Evolutionary conservation across 2,329 filamentous ascomycete species (phyloP).

Genomic region (Bipolaris sorokiniana): DNA sequence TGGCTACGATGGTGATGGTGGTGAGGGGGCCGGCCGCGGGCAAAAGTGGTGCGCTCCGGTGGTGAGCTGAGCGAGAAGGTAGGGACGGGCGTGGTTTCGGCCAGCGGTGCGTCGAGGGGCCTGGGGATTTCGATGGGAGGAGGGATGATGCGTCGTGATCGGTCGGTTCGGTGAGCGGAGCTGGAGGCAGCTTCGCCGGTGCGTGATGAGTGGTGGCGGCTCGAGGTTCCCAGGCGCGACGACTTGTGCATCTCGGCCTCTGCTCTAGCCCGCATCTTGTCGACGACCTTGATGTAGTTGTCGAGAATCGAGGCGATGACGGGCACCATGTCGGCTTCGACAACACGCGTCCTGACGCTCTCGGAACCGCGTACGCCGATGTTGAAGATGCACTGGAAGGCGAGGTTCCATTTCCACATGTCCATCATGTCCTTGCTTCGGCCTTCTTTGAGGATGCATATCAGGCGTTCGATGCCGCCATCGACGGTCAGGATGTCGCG

Average conservation of each 20-base stretch:
- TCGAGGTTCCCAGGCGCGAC: conserved; percentile 51
- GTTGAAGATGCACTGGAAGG: conserved; percentile 98
- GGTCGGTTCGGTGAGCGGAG: conserved; percentile 51
- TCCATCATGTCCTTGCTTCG: conserved; percentile 99
- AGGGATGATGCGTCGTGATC: conserved; percentile 74
- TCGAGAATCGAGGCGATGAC: conserved; percentile 98
- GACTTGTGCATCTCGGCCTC: conserved; percentile 76
- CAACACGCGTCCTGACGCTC: conserved; percentile 88
- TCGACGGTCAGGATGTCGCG: conserved; percentile 97
- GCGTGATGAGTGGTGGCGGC: conserved; percentile 50
- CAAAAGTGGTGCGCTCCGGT: conserved; percentile 71
- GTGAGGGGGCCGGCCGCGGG: conserved; percentile 61
- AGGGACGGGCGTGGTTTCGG: conserved; percentile 68
- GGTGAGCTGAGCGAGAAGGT: conserved; percentile 72
- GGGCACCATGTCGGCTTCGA: conserved; percentile 98
- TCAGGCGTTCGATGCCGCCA: conserved; percentile 93
- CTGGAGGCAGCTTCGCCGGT: conserved; percentile 47
- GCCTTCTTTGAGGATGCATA: conserved; percentile 97
- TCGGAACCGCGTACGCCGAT: conserved; percentile 97
- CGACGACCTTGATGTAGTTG: conserved; percentile 96
- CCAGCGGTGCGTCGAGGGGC: conserved; percentile 56
- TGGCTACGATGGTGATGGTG: conserved; percentile 56
- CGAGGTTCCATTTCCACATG: conserved; percentile 99
- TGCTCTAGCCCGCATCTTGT: conserved; percentile 85
- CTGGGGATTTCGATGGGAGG: conserved; percentile 81